phyloP scores from a whole-genome alignment of 208 protist genomes.

The Trypanosoma mega region DNA sequence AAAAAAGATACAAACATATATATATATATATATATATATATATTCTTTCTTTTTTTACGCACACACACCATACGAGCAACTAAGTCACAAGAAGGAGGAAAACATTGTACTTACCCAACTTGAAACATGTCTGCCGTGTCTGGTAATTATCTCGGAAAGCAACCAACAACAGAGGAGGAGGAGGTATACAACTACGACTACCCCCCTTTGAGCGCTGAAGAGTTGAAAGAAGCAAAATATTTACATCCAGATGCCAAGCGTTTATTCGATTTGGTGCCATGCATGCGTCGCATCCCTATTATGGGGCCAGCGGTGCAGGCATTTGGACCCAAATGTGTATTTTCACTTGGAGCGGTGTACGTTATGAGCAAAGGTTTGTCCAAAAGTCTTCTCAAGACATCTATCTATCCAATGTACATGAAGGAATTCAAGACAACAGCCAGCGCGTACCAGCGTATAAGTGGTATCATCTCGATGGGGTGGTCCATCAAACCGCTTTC shows the following conservation, averaged over 20 bases:
- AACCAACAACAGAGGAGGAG: too few species aligned
- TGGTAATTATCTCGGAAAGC: too few species aligned
- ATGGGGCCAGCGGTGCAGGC: conserved; percentile 25
- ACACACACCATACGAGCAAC: neutral
- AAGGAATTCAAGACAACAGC: conserved; percentile 22
- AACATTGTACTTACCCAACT: too few species aligned
- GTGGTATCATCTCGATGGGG: conserved; percentile 31
- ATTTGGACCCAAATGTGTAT: conserved; percentile 29
- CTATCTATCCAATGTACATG: conserved; percentile 41
- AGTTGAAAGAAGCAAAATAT: conserved; percentile 19
- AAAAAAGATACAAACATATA: too few species aligned
- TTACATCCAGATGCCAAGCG: conserved; percentile 24
- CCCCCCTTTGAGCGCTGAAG: conserved; percentile 8
- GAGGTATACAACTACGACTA: too few species aligned
- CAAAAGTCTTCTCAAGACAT: conserved; percentile 23
- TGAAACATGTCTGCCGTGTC: too few species aligned
- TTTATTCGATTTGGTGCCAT: conserved; percentile 26
- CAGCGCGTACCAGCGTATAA: conserved; percentile 31
- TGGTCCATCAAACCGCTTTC: conserved; percentile 50
- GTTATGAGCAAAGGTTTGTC: conserved; percentile 35
- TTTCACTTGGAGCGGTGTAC: conserved; percentile 33
- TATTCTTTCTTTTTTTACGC: neutral
- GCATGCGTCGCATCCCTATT: conserved; percentile 21
- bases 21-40: neutral
- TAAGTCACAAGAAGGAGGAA: neutral